These are phyloP conservation scores for Purpureocillium takamizusanense DNA, from an alignment of 2,329 filamentous ascomycete genomes.

Conservation along the genomic window DNA sequence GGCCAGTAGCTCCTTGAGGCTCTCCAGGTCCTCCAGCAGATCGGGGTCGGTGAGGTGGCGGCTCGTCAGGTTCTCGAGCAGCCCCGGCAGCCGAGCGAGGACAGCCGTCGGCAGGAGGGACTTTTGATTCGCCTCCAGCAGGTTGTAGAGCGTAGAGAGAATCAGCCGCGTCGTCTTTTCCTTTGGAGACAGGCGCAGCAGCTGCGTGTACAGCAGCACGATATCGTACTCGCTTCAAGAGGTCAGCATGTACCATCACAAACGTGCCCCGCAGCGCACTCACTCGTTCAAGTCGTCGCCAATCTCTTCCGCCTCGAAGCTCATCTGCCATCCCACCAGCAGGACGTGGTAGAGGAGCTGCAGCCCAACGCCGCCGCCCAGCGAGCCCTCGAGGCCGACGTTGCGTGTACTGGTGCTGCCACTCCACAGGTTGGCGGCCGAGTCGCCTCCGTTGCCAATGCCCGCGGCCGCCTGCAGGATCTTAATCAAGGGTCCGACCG, in stretches of 20 bases:
- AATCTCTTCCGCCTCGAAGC: conserved; percentile 74
- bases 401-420: conserved; percentile 43
- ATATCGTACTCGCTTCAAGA: conserved; percentile 78
- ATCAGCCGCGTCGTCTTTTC: conserved; percentile 94
- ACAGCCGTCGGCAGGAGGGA: conserved; percentile 75
- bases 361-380: conserved; percentile 78
- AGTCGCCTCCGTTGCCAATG: conserved; percentile 56
- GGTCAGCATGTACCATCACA: neutral
- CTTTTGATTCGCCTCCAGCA: conserved; percentile 62
- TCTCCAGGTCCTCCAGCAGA: conserved; percentile 52
- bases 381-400: conserved; percentile 50
- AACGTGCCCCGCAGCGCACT: conserved; percentile 21
- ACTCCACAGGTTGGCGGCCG: conserved; percentile 53
- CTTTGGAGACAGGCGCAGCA: conserved; percentile 87
- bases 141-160: conserved; percentile 80
- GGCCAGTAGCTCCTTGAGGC: conserved; percentile 53
- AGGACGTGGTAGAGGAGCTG: conserved; percentile 93
- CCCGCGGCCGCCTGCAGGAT: conserved; percentile 74
- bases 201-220: conserved; percentile 81
- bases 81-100: conserved; percentile 67
- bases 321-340: conserved; percentile 91
- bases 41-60: conserved; percentile 58
- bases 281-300: conserved; percentile 78
- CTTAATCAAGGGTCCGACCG: conserved; percentile 69
- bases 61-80: conserved; percentile 53